A percentile compares a stretch with the other conserved stretches of the same genome.
Conservation (phyloP, 345 rosid genomes). For the Microcos paniculata region DNA sequence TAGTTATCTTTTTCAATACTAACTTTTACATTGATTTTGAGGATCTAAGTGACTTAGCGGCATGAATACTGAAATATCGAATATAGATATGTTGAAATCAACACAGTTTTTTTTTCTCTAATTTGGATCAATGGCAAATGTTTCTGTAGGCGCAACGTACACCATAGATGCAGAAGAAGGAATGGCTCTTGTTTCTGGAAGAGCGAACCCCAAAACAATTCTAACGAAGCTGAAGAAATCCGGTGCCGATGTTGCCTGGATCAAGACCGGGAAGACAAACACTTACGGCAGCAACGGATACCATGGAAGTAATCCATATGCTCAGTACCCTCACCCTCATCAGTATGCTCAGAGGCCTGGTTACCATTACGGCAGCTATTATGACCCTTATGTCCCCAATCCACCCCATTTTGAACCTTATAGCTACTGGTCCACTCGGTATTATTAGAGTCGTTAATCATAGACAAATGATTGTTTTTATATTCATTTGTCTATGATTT, state of each 20-base stretch:
- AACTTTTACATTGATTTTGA: too few relatives aligned
- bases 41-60: too few relatives aligned
- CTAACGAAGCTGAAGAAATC: background rate
- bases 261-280: background rate
- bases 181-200: background rate
- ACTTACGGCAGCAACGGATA: background rate
- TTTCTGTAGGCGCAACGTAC: background rate
- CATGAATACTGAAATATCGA: too few relatives aligned
- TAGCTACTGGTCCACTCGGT: background rate
- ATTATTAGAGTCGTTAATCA: background rate
- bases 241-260: background rate
- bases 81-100: too few relatives aligned
- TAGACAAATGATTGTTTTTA: background rate
- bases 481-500: background rate
- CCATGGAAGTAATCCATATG: background rate
- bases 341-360: background rate
- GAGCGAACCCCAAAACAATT: background rate
- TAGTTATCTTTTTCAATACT: too few relatives aligned
- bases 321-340: background rate
- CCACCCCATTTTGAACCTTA: conserved; percentile 2
- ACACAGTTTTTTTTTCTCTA: background rate
- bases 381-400: background rate
- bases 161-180: conserved; percentile 9
- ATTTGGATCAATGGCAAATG: background rate
- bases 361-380: background rate